Evolutionary conservation across 2,329 filamentous ascomycete species (phyloP), one percentile per base, ranked within the genome.

Genomic region (Ilyonectria destructans): DNA sequence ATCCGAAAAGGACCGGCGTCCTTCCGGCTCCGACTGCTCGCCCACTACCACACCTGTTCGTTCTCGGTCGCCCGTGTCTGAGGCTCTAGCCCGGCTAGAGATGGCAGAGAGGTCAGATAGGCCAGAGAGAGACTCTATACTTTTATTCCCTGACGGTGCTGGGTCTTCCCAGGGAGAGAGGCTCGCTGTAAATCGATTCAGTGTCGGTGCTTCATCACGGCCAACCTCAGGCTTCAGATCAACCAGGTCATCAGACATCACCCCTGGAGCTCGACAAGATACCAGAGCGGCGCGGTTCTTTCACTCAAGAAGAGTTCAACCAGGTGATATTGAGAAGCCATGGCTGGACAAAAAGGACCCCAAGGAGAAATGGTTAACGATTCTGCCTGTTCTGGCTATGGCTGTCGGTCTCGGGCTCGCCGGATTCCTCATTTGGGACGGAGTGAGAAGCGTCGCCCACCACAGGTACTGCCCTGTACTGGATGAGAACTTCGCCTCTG

Each of bases 351-450:
- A 90, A 77, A 90, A 85, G 65, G 91, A 95, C 72, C 91, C 92
- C 13, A 92, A 90, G 79, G 92, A 96, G 85, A 96, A 94, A 83
- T 96, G 93, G 93, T 90, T 94, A 9, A 95, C 91, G 2, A 94
- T 96, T 70, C 87, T 97, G 65, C 93, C 93, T 2, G 77, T 95
- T 48, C 78, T 94, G 26, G 93, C 93, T 54, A 88, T 96, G 57
- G 55, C 90, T 3, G 68, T 95, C 15, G 94, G 94, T 15, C 78
- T 96, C 40, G 88, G 80, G 3, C 82, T 95, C 46, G 89, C 91
- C 1, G 93, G 86, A 1, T 89, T 95, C 75, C 82, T 96, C 51
- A 85, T 96, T 55, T 96, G 90, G 86, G 91, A 95, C 72, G 94
- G 94, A 4, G 78, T 95, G 45, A 82, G 83, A 57, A 91, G 89